A percentile compares a stretch with the other conserved stretches of the same genome.
Evolutionary conservation across 768 basidiomycete species (phyloP).

Genomic region (Leccinum disarticulatum): DNA sequence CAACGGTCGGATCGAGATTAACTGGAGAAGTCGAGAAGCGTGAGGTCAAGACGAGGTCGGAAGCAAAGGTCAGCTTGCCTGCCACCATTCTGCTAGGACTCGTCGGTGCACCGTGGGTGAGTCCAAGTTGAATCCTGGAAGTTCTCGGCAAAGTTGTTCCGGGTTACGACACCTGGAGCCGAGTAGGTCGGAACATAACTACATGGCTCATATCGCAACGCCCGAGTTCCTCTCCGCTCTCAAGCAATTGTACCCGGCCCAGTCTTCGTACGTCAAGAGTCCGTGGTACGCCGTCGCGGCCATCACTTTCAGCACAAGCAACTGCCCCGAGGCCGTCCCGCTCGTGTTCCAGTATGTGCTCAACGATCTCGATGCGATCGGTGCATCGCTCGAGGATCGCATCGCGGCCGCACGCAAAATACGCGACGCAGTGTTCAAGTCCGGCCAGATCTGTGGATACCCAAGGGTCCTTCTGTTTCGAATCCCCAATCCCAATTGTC

Average conservation of each 20-base stretch:
- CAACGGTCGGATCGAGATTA: slow-evolving; percentile 59
- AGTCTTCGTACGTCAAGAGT: slow-evolving; percentile 31
- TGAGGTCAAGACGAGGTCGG: not conserved
- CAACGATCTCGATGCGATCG: slow-evolving; percentile 39
- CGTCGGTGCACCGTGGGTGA: not conserved
- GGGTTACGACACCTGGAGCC: not conserved
- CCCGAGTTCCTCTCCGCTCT: slow-evolving; percentile 43
- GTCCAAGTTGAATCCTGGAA: not conserved
- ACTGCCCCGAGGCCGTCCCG: slow-evolving; percentile 58
- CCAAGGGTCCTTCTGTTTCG: slow-evolving; percentile 43
- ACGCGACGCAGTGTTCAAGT: slow-evolving; percentile 64
- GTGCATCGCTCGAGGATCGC: slow-evolving; percentile 35
- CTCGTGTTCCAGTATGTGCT: slow-evolving; percentile 51
- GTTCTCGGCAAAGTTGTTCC: not conserved
- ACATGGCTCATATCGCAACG: slow-evolving; percentile 35
- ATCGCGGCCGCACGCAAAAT: slow-evolving; percentile 50
- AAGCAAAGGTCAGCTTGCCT: slow-evolving; percentile 8
- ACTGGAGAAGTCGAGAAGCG: slow-evolving; percentile 5
- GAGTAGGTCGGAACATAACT: not conserved
- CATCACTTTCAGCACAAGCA: slow-evolving; percentile 58
- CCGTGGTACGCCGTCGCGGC: slow-evolving; percentile 63
- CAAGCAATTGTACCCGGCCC: slow-evolving; percentile 45
- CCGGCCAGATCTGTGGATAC: slow-evolving; percentile 56
- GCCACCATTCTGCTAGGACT: slow-evolving; percentile 18
- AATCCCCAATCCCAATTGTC: not conserved